These are phyloP conservation scores for Phytophthora vignae DNA, from an alignment of 352 stramenopile genomes.

Conservation along the genomic window DNA sequence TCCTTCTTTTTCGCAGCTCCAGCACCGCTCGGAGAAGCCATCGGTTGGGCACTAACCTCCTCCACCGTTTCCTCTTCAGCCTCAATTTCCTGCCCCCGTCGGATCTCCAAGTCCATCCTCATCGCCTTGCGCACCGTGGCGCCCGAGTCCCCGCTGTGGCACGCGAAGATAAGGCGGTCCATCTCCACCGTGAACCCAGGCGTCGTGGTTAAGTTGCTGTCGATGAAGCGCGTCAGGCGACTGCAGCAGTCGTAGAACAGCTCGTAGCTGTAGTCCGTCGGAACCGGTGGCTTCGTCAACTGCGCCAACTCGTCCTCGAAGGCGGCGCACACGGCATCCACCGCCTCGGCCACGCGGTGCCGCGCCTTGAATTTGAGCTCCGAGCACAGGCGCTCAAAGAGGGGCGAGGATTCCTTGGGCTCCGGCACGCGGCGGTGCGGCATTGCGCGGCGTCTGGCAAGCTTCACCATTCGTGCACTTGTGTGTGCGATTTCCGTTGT, in stretches of 20 bases:
- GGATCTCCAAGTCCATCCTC: conserved; percentile 59
- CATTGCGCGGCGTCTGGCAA: conserved; percentile 13
- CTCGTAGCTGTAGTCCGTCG: conserved; percentile 42
- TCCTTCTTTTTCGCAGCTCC: neutral
- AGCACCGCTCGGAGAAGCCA: conserved; percentile 10
- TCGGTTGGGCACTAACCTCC: neutral
- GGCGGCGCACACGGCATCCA: conserved; percentile 53
- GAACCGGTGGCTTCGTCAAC: neutral
- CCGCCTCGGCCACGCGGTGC: conserved; percentile 50
- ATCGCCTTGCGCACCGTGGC: conserved; percentile 44
- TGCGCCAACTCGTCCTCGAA: conserved; percentile 35
- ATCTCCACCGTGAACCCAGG: conserved; percentile 71
- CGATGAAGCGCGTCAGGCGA: conserved; percentile 55
- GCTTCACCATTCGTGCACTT: conserved; percentile 6
- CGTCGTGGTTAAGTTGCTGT: conserved; percentile 61
- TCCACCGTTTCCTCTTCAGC: neutral
- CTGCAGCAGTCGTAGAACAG: conserved; percentile 60
- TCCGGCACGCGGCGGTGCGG: conserved; percentile 21
- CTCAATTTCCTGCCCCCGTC: conserved; percentile 1
- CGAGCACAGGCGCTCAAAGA: conserved; percentile 27
- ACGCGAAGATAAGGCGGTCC: conserved; percentile 72
- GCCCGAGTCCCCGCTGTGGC: conserved; percentile 56
- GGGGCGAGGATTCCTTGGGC: conserved; percentile 6
- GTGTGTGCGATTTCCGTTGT: neutral
- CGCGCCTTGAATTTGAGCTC: conserved; percentile 48